Base-by-base conservation (phyloP, 1,284 basidiomycete genomes). In the Ganoderma lucidum region DNA sequence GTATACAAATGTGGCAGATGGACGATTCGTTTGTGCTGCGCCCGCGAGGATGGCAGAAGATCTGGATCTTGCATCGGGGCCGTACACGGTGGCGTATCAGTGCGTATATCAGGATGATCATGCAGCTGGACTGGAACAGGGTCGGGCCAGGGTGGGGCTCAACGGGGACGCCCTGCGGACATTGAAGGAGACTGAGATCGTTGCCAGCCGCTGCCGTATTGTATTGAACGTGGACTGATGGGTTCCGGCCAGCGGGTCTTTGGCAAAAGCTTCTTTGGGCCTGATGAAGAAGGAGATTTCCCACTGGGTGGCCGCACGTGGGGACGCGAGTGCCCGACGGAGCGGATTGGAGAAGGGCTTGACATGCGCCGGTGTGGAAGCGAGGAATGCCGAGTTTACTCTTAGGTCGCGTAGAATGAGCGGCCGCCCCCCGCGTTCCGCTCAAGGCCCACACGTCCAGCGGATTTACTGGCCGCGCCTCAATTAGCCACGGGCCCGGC, bases 401-500 rank as follows among this genome's bases (percentile, higher is more conserved):
- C 59, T 44, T 61, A 61, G 45, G 30, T 28, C n/a, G 45, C 63
- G 48, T 23, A 55, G 63, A 70, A 67, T 64, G 56, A 41, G 55
- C 61, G 61, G n/a, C 59, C 41, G 41, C 59, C 39, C 58, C 55
- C 65, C 70, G 63, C 67, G 67, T 64, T 70, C 63, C 68, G 66
- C 63, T 70, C 64, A 62, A 67, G 56, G 42, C 62, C 65, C 64
- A 63, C 67, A 62, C 67, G 67, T 60, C 55, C 65, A 60, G 59
- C 32, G 28, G 37, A 61, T 15, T 8, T 61, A 41, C 56, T 39
- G 56, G 56, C 30, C 65, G 61, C 65, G 39, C 66, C 68, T 72
- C 69, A 72, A 70, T 68, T 72, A 63, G 67, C 64, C 62, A 65
- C 69, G 48, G 48, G 10, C 12, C 48, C 48, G 39, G 60, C 65